Conservation (phyloP, 805 yeast genomes). For the Zygosaccharomyces bisporus region DNA sequence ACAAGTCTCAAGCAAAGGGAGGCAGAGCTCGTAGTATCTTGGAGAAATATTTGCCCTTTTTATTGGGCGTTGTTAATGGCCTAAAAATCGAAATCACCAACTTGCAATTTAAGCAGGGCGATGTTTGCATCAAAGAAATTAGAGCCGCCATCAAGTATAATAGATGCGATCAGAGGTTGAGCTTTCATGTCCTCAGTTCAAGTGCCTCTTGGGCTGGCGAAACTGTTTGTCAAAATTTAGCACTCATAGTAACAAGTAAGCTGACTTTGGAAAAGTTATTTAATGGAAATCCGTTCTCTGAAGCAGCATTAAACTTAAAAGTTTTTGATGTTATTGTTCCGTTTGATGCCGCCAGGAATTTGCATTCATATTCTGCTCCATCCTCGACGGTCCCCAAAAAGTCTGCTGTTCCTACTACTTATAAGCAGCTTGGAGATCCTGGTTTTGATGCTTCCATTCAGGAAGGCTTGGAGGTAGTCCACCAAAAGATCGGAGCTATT, state of each 20-base stretch:
- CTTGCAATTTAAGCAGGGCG: background rate
- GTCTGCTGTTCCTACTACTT: background rate
- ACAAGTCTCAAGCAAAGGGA: background rate
- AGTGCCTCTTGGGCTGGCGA: slow-evolving; percentile 2
- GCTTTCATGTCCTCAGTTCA: background rate
- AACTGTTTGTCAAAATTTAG: slow-evolving; percentile 1
- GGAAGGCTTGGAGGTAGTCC: background rate
- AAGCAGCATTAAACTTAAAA: background rate
- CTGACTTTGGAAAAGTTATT: background rate
- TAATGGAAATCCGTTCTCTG: background rate
- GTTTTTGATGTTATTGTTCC: slow-evolving; percentile 3
- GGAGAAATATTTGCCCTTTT: background rate
- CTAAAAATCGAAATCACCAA: slow-evolving; percentile 7
- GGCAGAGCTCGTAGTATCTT: background rate
- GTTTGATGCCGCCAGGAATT: background rate
- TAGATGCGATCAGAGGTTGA: background rate
- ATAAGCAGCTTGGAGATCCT: background rate
- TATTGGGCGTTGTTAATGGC: slow-evolving; percentile 5
- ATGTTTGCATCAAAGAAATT: background rate
- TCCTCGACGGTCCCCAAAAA: background rate
- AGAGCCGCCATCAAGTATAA: slow-evolving; percentile 1
- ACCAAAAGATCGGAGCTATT: slow-evolving; percentile 5
- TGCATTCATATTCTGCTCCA: background rate
- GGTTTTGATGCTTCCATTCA: slow-evolving; percentile 1
- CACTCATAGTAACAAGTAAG: background rate